A percentile compares a stretch with the other conserved stretches of the same genome.
Evolutionary conservation across 1,284 basidiomycete species (phyloP).

Genomic region (Ustilago nuda): DNA sequence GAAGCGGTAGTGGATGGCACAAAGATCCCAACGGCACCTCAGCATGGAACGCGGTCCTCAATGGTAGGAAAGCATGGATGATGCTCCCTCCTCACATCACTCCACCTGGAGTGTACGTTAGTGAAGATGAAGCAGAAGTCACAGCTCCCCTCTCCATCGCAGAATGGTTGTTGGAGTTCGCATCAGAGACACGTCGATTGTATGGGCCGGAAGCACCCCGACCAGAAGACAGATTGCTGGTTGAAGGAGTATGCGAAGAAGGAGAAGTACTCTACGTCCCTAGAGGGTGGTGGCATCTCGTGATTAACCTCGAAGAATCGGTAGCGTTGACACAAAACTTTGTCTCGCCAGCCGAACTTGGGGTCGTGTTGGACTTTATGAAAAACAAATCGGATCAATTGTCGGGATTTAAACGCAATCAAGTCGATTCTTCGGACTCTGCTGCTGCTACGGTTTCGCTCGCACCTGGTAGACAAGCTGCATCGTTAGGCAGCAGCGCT

Average conservation of each 20-base stretch:
- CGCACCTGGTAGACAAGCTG: conserved; percentile 22
- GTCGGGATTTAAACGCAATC: conserved; percentile 69
- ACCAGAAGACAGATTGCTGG: conserved; percentile 56
- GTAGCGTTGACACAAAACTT: conserved; percentile 72
- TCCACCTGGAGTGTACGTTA: conserved; percentile 71
- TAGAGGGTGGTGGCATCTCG: conserved; percentile 67
- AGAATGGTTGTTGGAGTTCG: conserved; percentile 71
- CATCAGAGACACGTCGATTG: conserved; percentile 62
- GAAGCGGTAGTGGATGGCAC: conserved; percentile 65
- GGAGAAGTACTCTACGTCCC: conserved; percentile 70
- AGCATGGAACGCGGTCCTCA: conserved; percentile 71
- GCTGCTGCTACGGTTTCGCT: conserved; percentile 10
- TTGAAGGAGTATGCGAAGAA: conserved; percentile 70
- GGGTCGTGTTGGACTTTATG: conserved; percentile 70
- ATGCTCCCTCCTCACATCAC: conserved; percentile 70
- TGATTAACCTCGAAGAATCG: conserved; percentile 60
- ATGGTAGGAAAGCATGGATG: conserved; percentile 70
- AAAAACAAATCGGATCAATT: conserved; percentile 70
- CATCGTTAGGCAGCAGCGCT: conserved; percentile 12
- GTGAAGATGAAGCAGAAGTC: conserved; percentile 68
- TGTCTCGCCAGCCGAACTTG: conserved; percentile 70
- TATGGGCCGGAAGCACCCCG: conserved; percentile 63
- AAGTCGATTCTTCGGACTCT: conserved; percentile 9
- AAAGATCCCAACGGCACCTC: conserved; percentile 70
- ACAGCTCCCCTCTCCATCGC: conserved; percentile 69